Evolutionary conservation across 1,284 basidiomycete species (phyloP).

Genomic region (Austroboletus novae-zelandiae): DNA sequence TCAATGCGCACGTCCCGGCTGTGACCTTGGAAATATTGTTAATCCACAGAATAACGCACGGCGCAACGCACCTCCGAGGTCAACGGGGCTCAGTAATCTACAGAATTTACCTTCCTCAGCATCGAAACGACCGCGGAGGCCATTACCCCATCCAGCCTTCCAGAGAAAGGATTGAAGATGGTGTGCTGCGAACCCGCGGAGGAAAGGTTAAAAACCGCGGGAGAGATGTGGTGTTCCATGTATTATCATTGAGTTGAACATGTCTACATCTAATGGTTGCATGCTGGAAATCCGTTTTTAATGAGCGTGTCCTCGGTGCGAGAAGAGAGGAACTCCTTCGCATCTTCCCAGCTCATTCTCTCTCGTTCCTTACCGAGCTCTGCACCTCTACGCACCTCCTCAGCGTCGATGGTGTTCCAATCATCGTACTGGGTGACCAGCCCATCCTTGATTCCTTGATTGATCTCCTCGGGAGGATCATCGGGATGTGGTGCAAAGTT

Average conservation of each 20-base stretch:
- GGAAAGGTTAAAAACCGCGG: background rate
- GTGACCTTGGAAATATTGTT: background rate
- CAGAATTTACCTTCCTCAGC: slow-evolving; percentile 28
- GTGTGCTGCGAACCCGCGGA: background rate
- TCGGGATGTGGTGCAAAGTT: slow-evolving; percentile 38
- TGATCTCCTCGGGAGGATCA: slow-evolving; percentile 50
- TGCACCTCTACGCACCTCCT: slow-evolving; percentile 62
- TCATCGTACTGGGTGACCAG: slow-evolving; percentile 58
- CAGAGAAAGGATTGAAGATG: slow-evolving; percentile 19
- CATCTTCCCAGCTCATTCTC: slow-evolving; percentile 69
- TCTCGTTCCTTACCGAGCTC: slow-evolving; percentile 72
- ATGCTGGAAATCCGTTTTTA: background rate
- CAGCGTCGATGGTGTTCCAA: slow-evolving; percentile 68
- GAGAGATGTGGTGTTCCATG: slow-evolving; percentile 2
- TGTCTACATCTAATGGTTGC: slow-evolving; percentile 6
- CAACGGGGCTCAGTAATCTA: slow-evolving; percentile 25
- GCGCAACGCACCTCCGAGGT: slow-evolving; percentile 21
- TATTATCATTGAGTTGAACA: slow-evolving; percentile 13
- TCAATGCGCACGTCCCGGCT: background rate
- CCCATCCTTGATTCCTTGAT: slow-evolving; percentile 48
- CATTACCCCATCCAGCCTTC: slow-evolving; percentile 33
- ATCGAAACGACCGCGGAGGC: slow-evolving; percentile 25
- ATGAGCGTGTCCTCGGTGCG: slow-evolving; percentile 6
- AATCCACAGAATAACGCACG: slow-evolving; percentile 25
- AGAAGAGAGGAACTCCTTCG: slow-evolving; percentile 37